Conservation (phyloP, 345 rosid genomes). For the Eucalyptus rudis region DNA sequence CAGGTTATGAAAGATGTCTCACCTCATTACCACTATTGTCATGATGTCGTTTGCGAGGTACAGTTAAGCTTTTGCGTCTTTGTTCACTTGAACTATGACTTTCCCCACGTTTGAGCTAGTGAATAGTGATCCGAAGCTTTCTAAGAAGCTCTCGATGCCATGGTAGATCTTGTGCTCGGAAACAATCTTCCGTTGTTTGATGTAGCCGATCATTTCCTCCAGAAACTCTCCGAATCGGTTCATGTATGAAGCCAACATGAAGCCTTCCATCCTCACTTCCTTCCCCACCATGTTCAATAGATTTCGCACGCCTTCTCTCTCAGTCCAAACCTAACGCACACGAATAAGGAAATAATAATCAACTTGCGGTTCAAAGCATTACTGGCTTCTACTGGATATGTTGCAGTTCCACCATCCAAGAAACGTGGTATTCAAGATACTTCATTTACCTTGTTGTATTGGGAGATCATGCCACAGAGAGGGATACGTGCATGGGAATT, state of each 20-base stretch:
- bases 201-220: constrained; percentile 10
- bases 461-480: constrained; percentile 40
- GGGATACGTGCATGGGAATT: constrained; percentile 17
- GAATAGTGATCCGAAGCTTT: constrained; percentile 24
- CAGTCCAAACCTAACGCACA: constrained; percentile 15
- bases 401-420: not conserved
- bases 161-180: constrained; percentile 5
- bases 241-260: constrained; percentile 7
- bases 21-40: not conserved
- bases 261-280: constrained; percentile 40
- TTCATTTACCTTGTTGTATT: constrained; percentile 23
- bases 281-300: constrained; percentile 33
- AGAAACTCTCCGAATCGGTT: constrained; percentile 13
- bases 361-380: not conserved
- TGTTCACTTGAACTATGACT: constrained; percentile 18
- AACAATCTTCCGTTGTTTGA: constrained; percentile 15
- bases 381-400: not conserved
- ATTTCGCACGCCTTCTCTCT: constrained; percentile 34
- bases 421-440: not conserved
- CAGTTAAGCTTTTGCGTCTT: not conserved
- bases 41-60: not conserved
- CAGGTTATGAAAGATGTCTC: not conserved
- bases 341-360: not conserved
- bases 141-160: constrained; percentile 29
- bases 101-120: constrained; percentile 27